Percentiles rank a stretch among this genome's conserved stretches.
phyloP scores from a whole-genome alignment of 495 filamentous ascomycete species.

The Trichoderma gamsii region DNA sequence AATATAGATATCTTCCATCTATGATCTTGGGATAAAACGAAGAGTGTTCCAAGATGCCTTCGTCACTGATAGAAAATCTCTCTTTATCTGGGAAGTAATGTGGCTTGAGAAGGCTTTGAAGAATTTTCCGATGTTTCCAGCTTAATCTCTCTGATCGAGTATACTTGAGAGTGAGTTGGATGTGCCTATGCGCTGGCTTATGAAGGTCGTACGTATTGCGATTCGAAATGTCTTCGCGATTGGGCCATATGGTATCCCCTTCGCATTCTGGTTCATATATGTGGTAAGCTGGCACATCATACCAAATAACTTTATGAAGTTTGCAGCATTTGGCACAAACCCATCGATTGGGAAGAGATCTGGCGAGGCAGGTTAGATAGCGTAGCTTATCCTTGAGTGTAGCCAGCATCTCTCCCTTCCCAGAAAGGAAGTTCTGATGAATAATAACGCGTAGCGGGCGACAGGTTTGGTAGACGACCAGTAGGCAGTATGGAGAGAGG shows the following conservation, averaged over 20 bases:
- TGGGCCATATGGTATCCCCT: background rate
- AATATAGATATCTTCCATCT: background rate
- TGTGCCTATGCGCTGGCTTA: background rate
- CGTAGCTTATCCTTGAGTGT: background rate
- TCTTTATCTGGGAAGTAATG: background rate
- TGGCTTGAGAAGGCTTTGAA: background rate
- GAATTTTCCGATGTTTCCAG: background rate
- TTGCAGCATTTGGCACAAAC: conserved; percentile 10
- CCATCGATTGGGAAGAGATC: background rate
- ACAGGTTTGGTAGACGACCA: background rate
- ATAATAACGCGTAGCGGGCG: background rate
- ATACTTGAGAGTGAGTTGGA: background rate
- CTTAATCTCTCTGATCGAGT: background rate
- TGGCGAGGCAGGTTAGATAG: background rate
- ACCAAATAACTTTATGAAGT: background rate
- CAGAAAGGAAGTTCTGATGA: background rate
- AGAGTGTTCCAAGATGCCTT: background rate
- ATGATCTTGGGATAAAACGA: background rate
- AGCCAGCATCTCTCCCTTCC: background rate
- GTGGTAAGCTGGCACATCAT: background rate
- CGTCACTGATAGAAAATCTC: background rate
- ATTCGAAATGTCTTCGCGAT: background rate
- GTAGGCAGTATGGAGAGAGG: background rate
- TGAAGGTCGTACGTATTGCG: background rate
- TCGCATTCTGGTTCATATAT: background rate